Base-by-base conservation (phyloP, 768 basidiomycete species). In the Kwoniella dendrophila region DNA sequence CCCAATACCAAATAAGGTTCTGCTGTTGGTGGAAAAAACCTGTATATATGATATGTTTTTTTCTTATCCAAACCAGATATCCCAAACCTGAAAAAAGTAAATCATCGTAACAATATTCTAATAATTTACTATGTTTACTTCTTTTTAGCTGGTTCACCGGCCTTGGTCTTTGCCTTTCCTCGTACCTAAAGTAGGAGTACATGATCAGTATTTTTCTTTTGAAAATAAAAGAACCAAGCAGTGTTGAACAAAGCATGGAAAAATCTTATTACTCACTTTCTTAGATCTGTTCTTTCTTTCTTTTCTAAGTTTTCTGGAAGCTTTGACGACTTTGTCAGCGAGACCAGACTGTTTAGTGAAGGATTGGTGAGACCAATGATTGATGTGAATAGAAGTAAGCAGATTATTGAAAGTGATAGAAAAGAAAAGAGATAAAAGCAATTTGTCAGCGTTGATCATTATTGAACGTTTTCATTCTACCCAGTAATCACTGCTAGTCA, bases 261-360 rank as follows among this genome's bases (percentile, higher is more conserved):
- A n/a, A n/a, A n/a, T n/a, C n/a, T n/a, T n/a, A 22, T 12, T 52
- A 72, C 81, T n/a, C 48, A 92, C 94, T 88, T 97, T 98, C 90
- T 99, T 99, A 66, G 90, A 86, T 80, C 95, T 88, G 83, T 99
- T 99, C 87, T 99, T 99, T 77, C 96, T 87, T 85, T 98, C 95
- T 84, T 98, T 97, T 82, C 96, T 89, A 82, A 98, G 87, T 81
- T 98, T 98, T 78, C 96, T 89, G 68, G 92, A 92, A 56, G 95
- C 83, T 81, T 88, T 92, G 43, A 92, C 90, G 66, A 88, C 87
- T 83, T 97, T 96, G 67, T 84, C 61, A 68, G 80, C 80, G 68
- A 82, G 79, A 59, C 80, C 81, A 71, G 74, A 76, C 80, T 81
- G 72, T n/a, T 14, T 10, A 8, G 26, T 18, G 36, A 22, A 40